phyloP scores from a whole-genome alignment of 73 alveolate genomes.

The Tetrahymena thermophila region DNA sequence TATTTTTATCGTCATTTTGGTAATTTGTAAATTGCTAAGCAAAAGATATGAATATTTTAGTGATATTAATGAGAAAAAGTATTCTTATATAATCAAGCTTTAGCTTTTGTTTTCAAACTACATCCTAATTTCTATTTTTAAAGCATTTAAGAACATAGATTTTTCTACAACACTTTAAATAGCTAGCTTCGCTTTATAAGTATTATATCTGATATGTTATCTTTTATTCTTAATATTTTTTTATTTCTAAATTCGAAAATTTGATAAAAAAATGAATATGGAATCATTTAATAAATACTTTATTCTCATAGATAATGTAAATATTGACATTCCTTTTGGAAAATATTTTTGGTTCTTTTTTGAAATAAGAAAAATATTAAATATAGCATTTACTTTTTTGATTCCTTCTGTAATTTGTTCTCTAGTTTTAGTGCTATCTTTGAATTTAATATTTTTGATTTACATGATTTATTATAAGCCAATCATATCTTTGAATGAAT shows the following conservation, averaged over 20 bases:
- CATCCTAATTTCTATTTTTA: not conserved
- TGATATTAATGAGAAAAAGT: not conserved
- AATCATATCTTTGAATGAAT: not conserved
- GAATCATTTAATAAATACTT: not conserved
- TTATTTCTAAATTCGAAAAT: not conserved
- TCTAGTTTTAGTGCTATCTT: not conserved
- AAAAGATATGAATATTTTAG: not conserved
- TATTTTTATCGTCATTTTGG: not conserved
- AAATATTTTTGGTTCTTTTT: not conserved
- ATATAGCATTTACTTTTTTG: not conserved
- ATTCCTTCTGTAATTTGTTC: not conserved
- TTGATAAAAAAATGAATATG: not conserved
- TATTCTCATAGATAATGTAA: not conserved
- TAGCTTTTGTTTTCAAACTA: not conserved
- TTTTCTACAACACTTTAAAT: not conserved
- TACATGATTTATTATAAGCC: not conserved
- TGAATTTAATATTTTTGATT: not conserved
- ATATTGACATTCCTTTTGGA: not conserved
- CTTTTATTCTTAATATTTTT: not conserved
- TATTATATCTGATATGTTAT: not conserved
- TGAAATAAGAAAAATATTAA: not conserved
- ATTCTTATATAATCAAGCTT: not conserved
- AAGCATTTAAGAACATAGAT: not conserved
- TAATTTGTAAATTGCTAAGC: not conserved
- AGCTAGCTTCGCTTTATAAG: not conserved